phyloP scores from a whole-genome alignment of 164 flowering plant genomes.

The Cinnamomum chago region DNA sequence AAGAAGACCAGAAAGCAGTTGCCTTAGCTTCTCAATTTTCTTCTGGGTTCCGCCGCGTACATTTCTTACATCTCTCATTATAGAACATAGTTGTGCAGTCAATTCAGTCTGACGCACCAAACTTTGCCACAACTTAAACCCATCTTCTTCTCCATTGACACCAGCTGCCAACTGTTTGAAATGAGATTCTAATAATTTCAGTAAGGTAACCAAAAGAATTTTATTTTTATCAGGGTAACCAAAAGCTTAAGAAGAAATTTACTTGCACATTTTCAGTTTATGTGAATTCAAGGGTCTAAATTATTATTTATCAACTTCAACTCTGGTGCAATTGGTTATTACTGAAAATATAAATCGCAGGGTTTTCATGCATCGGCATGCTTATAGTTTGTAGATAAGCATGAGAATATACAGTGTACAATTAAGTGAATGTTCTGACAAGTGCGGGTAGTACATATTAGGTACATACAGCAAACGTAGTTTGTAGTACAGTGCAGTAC shows the following conservation, averaged over 20 bases:
- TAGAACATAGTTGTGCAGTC: conserved; percentile 93
- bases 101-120: conserved; percentile 95
- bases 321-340: background rate
- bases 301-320: background rate
- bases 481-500: too few relatives aligned
- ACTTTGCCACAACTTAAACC: conserved; percentile 87
- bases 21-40: conserved; percentile 96
- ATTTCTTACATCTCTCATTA: conserved; percentile 89
- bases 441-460: too few relatives aligned
- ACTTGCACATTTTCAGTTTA: background rate
- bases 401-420: too few relatives aligned
- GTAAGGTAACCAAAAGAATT: background rate
- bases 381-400: background rate
- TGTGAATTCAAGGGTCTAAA: background rate
- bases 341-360: background rate
- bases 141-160: conserved; percentile 75
- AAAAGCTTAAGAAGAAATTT: background rate
- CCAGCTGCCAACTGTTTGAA: conserved; percentile 58
- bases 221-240: background rate
- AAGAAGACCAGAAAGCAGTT: conserved; percentile 93
- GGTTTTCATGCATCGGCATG: background rate
- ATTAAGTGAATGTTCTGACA: too few relatives aligned
- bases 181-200: background rate
- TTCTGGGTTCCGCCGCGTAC: conserved; percentile 95
- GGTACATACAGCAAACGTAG: too few relatives aligned